phyloP scores from a whole-genome alignment of 176 grass and related monocot genomes.

The Lolium rigidum region DNA sequence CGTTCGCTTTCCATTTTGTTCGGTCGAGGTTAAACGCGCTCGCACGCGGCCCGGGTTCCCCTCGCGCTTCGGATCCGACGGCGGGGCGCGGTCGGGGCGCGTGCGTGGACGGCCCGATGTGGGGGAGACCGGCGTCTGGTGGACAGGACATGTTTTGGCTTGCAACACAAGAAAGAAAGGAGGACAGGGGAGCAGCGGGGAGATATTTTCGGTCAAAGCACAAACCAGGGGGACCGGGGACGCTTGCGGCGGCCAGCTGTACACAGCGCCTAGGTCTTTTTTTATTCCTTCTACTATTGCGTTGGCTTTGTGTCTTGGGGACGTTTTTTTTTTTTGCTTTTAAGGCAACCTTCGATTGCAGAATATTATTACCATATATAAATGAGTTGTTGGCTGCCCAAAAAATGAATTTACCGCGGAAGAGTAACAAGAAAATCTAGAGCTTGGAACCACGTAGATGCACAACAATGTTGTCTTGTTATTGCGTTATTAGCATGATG shows the following conservation, averaged over 20 bases:
- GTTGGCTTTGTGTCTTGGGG: background rate
- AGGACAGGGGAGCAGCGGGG: background rate
- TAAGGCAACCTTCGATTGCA: background rate
- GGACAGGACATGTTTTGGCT: conserved; percentile 26
- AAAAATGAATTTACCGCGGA: too few species aligned
- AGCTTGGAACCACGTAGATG: too few species aligned
- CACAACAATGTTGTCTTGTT: too few species aligned
- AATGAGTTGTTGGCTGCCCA: background rate
- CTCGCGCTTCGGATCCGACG: conserved; percentile 25
- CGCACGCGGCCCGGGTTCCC: background rate
- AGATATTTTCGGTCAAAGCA: conserved; percentile 9
- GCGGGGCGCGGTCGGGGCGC: background rate
- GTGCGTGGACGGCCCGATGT: conserved; percentile 45
- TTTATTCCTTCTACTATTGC: background rate
- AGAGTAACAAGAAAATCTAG: too few species aligned
- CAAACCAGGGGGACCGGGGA: background rate
- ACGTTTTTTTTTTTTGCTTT: background rate
- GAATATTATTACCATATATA: background rate
- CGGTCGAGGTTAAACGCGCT: conserved; percentile 31
- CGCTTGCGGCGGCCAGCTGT: conserved; percentile 40
- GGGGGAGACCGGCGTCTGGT: background rate
- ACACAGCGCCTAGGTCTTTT: conserved; percentile 33
- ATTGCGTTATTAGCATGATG: too few species aligned
- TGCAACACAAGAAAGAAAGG: conserved; percentile 53
- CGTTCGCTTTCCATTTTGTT: conserved; percentile 24